These are phyloP conservation scores for Monosporascus sp. DNA, from an alignment of 2,329 filamentous ascomycete genomes.

Conservation along the genomic window DNA sequence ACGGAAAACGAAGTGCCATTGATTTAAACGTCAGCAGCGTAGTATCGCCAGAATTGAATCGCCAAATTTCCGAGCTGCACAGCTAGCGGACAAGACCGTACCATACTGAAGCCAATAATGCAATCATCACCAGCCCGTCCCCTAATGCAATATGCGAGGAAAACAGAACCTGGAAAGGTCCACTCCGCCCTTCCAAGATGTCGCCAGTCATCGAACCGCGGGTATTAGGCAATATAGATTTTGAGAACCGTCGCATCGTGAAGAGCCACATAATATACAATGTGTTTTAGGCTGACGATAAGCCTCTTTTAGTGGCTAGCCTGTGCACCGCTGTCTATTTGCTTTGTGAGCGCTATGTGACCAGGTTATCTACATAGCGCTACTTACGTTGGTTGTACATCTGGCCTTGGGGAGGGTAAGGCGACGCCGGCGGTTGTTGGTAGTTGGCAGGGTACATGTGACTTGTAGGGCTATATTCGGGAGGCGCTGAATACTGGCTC, in stretches of 20 bases:
- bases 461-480: constrained; percentile 45
- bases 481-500: constrained; percentile 60
- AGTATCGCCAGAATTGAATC: neutral
- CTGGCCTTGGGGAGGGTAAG: constrained; percentile 53
- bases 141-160: neutral
- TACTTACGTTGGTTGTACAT: constrained; percentile 56
- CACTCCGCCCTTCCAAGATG: neutral
- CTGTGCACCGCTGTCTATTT: constrained; percentile 1
- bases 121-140: neutral
- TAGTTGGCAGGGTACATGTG: constrained; percentile 55
- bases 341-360: constrained; percentile 1
- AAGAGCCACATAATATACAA: constrained; percentile 1
- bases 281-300: neutral
- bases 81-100: neutral
- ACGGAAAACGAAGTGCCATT: neutral
- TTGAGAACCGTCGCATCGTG: neutral
- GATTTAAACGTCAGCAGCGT: neutral
- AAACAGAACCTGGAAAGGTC: neutral
- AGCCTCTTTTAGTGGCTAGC: neutral
- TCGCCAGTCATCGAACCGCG: neutral
- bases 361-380: neutral
- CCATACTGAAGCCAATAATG: neutral
- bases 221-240: neutral
- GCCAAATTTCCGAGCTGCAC: neutral
- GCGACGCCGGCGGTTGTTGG: constrained; percentile 23